Conservation (phyloP, 31 red algal species). For the Porphyra umbilicalis region DNA sequence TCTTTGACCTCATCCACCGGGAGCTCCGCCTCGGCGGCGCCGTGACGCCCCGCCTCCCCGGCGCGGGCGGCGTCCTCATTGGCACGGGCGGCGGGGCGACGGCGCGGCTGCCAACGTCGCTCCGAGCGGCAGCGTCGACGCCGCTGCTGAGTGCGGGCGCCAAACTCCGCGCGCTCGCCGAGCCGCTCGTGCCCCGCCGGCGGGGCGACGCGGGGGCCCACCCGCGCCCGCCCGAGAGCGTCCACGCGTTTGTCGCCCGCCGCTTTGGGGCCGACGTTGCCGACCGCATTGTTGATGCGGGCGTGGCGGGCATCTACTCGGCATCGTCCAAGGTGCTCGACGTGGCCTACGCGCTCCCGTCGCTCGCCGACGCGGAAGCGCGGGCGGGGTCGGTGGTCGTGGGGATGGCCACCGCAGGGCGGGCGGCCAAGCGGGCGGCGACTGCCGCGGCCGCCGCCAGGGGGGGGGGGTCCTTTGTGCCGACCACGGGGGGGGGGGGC, state of each 20-base stretch:
- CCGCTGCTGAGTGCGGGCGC: conserved; percentile 23
- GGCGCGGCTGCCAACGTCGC: conserved; percentile 2
- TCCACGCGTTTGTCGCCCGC: conserved; percentile 35
- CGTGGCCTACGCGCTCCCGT: conserved; percentile 34
- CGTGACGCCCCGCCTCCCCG: conserved; percentile 12
- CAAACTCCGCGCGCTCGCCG: conserved; percentile 18
- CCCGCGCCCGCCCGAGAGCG: conserved; percentile 12
- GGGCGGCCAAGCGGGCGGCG: background rate
- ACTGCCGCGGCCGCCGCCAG: background rate
- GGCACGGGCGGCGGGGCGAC: conserved; percentile 15
- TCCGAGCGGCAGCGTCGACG: conserved; percentile 21
- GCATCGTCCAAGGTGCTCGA: conserved; percentile 13
- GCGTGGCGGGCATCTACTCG: conserved; percentile 57
- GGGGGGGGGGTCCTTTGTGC: background rate
- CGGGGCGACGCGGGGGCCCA: background rate
- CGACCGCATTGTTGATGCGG: conserved; percentile 44
- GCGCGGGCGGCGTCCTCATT: conserved; percentile 32
- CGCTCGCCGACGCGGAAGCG: conserved; percentile 28
- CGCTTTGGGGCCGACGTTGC: conserved; percentile 54
- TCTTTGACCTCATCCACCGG: conserved; percentile 34
- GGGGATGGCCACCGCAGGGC: conserved; percentile 8
- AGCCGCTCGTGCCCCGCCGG: background rate
- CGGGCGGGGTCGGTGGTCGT: conserved; percentile 37
- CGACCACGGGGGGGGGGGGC: background rate
- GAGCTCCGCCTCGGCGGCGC: conserved; percentile 14